Conservation (phyloP, 257 asterid genomes). For the Haberlea rhodopensis region DNA sequence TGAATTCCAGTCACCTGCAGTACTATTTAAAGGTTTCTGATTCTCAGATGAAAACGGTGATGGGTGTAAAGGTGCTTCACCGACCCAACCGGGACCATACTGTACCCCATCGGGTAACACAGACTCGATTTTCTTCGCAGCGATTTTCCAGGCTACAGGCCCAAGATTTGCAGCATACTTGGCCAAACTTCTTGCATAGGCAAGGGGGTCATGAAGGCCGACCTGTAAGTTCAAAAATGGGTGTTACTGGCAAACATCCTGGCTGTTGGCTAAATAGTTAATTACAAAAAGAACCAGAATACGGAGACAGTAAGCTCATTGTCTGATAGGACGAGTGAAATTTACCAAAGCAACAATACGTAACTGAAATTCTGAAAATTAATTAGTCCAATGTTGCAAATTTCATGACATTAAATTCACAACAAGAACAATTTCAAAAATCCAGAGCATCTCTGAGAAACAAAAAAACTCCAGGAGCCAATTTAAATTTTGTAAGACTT, state of each 20-base stretch:
- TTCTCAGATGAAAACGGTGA: conserved; percentile 39
- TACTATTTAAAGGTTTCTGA: conserved; percentile 36
- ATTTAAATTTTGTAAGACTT: no score
- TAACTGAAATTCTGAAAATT: background rate
- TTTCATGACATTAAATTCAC: no score
- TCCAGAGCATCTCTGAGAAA: background rate
- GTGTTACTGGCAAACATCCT: background rate
- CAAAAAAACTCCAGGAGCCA: background rate
- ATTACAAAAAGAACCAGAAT: background rate
- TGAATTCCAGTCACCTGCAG: conserved; percentile 32
- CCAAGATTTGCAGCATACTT: conserved; percentile 84
- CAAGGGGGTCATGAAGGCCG: conserved; percentile 77
- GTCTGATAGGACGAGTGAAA: no score
- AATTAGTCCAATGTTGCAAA: background rate
- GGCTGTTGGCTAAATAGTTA: background rate
- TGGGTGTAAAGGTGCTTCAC: conserved; percentile 49
- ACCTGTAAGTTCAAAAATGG: conserved; percentile 50
- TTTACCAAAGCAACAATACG: background rate
- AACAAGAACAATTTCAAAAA: no score
- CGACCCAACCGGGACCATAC: conserved; percentile 97
- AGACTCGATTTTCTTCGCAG: conserved; percentile 54
- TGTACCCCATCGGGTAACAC: conserved; percentile 58
- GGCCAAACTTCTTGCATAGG: conserved; percentile 82
- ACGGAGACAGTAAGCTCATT: background rate
- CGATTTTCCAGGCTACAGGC: conserved; percentile 79